Base-by-base conservation (phyloP, 2,329 filamentous ascomycete genomes). In the Pseudogymnoascus sp. region DNA sequence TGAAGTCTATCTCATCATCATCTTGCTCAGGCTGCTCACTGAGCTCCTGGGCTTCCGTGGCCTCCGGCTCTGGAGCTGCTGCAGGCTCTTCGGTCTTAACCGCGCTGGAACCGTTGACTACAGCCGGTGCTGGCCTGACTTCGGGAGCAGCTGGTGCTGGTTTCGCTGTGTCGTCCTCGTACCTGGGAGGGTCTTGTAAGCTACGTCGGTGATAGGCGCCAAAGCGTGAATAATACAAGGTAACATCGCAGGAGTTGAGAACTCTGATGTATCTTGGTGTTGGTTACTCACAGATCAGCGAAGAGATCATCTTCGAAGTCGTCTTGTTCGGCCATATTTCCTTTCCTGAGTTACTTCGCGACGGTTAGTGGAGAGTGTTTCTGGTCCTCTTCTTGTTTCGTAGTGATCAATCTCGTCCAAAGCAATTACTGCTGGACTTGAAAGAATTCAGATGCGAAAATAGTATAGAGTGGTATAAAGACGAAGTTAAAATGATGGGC, bases 251-350 rank as follows among this genome's bases (percentile, higher is more conserved):
- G 27, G 9, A 62, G 35, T 15, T 29, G 9, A 31, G 3, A 15
- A 21, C 15, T 13, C 29, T 17, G 21, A 3, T 17, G 17, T 29
- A 17, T 27, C 21, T 8, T 25, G 58, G 61, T 15, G 31, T 38
- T 38, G n/a, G 27, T 29, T 62, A 83, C 91, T 78, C 80, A 96
- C 92, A 96, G 84, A 78, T 96, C 92, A 71, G 92, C 92, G 76
- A 96, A 96, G 77, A 96, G 89, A 82, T 96, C 92, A 72, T 96
- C 92, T 69, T 96, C 92, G 68, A 91, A 87, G 68, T 90, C 90
- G 72, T 92, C 90, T 61, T 83, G 80, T 71, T 94, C 91, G 58
- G 90, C 85, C 90, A 93, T 94, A 70, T 59, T 81, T 74, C 64
- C 62, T 59, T 68, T 61, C 58, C 63, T 62, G 60, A 3, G 29